A percentile compares a stretch with the other conserved stretches of the same genome.
Conservation (phyloP, 2,329 filamentous ascomycete species). For the Epichloe typhina region DNA sequence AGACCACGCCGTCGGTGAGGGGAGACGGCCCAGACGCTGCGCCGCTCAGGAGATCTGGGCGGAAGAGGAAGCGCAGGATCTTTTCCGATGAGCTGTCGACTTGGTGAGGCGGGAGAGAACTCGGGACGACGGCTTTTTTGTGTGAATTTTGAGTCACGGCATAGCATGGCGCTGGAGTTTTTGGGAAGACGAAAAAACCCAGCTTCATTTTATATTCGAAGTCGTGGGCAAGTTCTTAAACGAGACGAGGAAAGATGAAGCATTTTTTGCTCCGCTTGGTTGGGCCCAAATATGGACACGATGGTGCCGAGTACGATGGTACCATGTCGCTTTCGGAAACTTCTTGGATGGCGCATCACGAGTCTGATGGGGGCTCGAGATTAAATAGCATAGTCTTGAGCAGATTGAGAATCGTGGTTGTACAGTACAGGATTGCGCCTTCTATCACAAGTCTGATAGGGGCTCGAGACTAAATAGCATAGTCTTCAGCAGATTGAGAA, state of each 20-base stretch:
- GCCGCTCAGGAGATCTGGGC: not conserved
- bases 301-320: not conserved
- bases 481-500: no score
- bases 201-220: not conserved
- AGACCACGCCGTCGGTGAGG: no score
- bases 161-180: constrained; percentile 3
- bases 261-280: not conserved
- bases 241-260: no score
- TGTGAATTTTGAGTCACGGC: not conserved
- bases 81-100: not conserved
- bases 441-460: no score
- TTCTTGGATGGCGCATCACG: not conserved
- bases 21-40: not conserved
- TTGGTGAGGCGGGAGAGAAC: not conserved
- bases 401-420: no score
- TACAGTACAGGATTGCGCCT: not conserved
- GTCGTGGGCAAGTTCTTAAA: not conserved
- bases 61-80: not conserved
- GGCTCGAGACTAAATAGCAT: no score
- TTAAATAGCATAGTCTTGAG: no score
- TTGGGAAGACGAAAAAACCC: not conserved
- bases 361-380: no score
- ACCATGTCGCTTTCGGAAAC: not conserved
- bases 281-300: not conserved
- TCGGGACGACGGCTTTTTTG: not conserved